phyloP scores from a whole-genome alignment of 495 filamentous ascomycete species.

The Neurospora africana region DNA sequence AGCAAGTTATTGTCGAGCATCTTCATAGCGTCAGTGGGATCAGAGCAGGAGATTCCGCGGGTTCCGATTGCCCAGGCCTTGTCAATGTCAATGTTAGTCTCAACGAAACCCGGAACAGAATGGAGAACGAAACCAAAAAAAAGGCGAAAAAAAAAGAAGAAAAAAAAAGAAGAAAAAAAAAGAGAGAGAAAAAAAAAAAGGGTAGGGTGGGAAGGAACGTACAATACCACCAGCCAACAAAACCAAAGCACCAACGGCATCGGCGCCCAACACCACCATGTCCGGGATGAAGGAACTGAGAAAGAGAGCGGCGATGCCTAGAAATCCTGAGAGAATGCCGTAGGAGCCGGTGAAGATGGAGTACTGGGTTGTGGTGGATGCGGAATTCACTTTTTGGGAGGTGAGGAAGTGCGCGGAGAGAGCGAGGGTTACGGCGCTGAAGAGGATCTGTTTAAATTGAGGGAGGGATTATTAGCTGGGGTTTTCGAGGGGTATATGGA shows the following conservation, averaged over 20 bases:
- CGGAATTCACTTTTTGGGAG: constrained; percentile 25
- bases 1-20: constrained; percentile 23
- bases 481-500: no score
- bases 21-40: neutral
- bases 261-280: constrained; percentile 29
- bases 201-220: no score
- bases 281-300: constrained; percentile 25
- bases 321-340: constrained; percentile 31
- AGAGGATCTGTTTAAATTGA: constrained; percentile 29
- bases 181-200: no score
- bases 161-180: no score
- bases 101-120: no score
- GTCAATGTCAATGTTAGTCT: no score
- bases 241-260: constrained; percentile 33
- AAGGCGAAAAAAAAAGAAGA: no score
- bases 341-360: constrained; percentile 38
- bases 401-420: constrained; percentile 37
- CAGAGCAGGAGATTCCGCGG: constrained; percentile 24
- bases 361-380: constrained; percentile 35
- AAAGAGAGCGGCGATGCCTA: constrained; percentile 31
- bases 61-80: constrained; percentile 37
- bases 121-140: no score
- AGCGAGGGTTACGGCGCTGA: constrained; percentile 35
- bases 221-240: constrained; percentile 45
- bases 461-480: no score